Evolutionary conservation across 179 eudicot species (phyloP).

Genomic region (Spinacia oleracea): DNA sequence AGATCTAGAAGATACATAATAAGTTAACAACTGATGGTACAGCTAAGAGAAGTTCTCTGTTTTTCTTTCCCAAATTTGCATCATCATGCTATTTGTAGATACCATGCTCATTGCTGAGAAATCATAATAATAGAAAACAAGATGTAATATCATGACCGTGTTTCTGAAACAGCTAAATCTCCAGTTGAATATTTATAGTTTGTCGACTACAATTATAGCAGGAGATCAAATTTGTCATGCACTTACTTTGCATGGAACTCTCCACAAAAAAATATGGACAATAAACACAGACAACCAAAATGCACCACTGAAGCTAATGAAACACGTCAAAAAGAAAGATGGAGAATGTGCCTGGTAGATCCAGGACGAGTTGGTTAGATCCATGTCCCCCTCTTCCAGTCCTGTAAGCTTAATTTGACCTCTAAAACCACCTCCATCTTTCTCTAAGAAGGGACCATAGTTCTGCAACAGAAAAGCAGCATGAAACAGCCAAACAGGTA

Average conservation of each 20-base stretch:
- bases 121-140: background rate
- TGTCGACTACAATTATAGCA: background rate
- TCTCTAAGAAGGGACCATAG: constrained; percentile 89
- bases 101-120: background rate
- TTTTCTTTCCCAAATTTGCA: background rate
- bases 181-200: background rate
- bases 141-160: background rate
- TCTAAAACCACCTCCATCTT: constrained; percentile 95
- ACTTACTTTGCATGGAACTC: background rate
- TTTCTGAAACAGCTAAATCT: constrained; percentile 1
- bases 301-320: background rate
- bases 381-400: constrained; percentile 55
- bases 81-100: background rate
- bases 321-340: constrained; percentile 9
- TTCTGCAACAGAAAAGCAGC: constrained; percentile 51
- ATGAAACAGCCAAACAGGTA: constrained; percentile 15
- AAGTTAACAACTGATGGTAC: background rate
- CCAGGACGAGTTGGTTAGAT: constrained; percentile 66
- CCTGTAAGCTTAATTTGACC: constrained; percentile 79
- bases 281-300: background rate
- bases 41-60: background rate
- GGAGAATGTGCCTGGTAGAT: constrained; percentile 67
- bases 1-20: background rate
- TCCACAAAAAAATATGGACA: background rate
- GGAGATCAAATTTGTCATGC: background rate